phyloP scores from a whole-genome alignment of 1,284 basidiomycete genomes.

The Omphalotus olearius region DNA sequence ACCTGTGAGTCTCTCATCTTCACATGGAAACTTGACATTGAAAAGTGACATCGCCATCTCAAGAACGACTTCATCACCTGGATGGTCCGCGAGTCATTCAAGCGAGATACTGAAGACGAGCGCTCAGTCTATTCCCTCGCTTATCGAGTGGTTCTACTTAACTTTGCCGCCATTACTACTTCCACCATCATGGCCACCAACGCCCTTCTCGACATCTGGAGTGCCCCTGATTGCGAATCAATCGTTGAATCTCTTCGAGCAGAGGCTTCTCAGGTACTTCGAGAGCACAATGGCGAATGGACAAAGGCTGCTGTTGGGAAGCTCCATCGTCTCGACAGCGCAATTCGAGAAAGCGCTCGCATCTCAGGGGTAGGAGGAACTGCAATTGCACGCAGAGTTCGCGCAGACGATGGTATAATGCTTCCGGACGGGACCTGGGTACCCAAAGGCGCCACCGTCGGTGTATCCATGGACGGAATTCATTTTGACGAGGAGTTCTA shows the following conservation, averaged over 20 bases:
- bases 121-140: slow-evolving; percentile 14
- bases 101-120: slow-evolving; percentile 14
- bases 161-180: slow-evolving; percentile 15
- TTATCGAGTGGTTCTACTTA: slow-evolving; percentile 14
- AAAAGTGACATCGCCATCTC: background rate
- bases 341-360: slow-evolving; percentile 17
- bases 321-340: slow-evolving; percentile 17
- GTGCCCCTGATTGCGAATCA: slow-evolving; percentile 6
- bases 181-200: slow-evolving; percentile 17
- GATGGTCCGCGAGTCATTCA: slow-evolving; percentile 20
- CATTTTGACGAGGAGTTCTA: slow-evolving; percentile 27
- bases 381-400: slow-evolving; percentile 13
- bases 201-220: slow-evolving; percentile 18
- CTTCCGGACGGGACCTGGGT: slow-evolving; percentile 16
- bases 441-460: slow-evolving; percentile 14
- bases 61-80: slow-evolving; percentile 18
- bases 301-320: slow-evolving; percentile 15
- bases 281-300: slow-evolving; percentile 16
- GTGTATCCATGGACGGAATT: slow-evolving; percentile 16
- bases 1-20: slow-evolving; percentile 11
- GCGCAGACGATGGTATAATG: slow-evolving; percentile 9
- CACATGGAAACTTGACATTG: background rate
- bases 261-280: slow-evolving; percentile 14
- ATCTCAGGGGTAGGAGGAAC: slow-evolving; percentile 17
- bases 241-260: slow-evolving; percentile 14